These are phyloP conservation scores for Brassica balearica DNA, from an alignment of 441 rosid species.

Conservation along the genomic window DNA sequence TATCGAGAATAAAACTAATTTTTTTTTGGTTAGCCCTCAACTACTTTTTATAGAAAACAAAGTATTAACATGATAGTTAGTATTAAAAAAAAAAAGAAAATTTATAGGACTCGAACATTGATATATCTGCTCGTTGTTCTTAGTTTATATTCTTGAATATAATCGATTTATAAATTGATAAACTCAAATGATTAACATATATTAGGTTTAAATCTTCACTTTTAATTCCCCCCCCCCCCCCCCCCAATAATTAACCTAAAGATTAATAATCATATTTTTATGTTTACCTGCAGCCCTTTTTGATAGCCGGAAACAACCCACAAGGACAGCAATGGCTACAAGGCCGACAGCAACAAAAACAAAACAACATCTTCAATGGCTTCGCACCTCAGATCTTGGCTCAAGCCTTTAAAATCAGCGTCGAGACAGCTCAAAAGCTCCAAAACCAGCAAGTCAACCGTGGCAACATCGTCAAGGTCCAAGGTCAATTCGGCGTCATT, in stretches of 20 bases:
- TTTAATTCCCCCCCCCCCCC: not conserved
- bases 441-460: slow-evolving; percentile 39
- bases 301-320: slow-evolving; percentile 60
- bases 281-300: slow-evolving; percentile 48
- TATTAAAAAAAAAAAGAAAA: too few species aligned
- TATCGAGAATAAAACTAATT: not conserved
- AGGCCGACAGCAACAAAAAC: slow-evolving; percentile 34
- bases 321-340: slow-evolving; percentile 41
- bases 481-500: slow-evolving; percentile 38
- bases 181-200: too few species aligned
- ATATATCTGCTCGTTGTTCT: not conserved
- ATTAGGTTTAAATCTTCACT: not conserved
- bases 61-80: not conserved
- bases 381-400: slow-evolving; percentile 43
- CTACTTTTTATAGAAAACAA: not conserved
- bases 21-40: not conserved
- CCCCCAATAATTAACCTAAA: not conserved
- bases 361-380: slow-evolving; percentile 51
- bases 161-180: too few species aligned
- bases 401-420: slow-evolving; percentile 43
- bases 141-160: too few species aligned
- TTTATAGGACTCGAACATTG: not conserved
- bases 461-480: slow-evolving; percentile 53
- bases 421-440: slow-evolving; percentile 46
- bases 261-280: not conserved